These are phyloP conservation scores for Mrakia blollopis DNA, from an alignment of 768 basidiomycete species.

Conservation along the genomic window DNA sequence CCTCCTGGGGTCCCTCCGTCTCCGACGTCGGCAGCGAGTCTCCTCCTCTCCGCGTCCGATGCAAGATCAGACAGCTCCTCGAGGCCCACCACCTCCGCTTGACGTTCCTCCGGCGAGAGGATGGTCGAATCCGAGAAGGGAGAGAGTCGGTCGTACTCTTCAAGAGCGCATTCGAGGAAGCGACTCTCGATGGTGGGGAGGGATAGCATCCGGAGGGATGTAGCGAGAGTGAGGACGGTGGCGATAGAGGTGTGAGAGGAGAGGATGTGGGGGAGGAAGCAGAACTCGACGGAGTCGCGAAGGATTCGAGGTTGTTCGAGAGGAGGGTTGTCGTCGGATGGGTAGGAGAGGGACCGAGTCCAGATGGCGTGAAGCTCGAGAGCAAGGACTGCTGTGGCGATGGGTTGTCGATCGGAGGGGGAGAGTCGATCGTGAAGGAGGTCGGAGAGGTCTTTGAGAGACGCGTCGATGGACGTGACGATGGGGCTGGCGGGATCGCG, in stretches of 20 bases:
- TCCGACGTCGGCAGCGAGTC: background rate
- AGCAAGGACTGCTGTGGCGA: constrained; percentile 1
- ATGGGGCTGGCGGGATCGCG: background rate
- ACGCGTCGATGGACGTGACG: constrained; percentile 8
- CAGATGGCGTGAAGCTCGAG: constrained; percentile 19
- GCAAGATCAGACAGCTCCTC: constrained; percentile 4
- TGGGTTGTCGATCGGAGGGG: background rate
- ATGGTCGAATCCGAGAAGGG: background rate
- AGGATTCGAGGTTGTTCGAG: background rate
- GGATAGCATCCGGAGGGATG: constrained; percentile 1
- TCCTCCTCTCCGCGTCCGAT: constrained; percentile 3
- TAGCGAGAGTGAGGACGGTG: constrained; percentile 8
- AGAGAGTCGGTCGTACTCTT: constrained; percentile 25
- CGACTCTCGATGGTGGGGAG: constrained; percentile 15
- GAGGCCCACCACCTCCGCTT: background rate
- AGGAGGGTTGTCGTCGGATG: background rate
- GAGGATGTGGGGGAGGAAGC: constrained; percentile 19
- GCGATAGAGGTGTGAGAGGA: constrained; percentile 21
- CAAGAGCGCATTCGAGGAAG: constrained; percentile 11
- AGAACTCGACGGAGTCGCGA: background rate
- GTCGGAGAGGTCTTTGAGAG: constrained; percentile 1
- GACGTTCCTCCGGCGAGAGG: constrained; percentile 10
- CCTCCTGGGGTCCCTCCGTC: background rate
- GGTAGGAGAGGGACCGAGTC: background rate
- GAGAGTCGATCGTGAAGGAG: constrained; percentile 16